Conservation (phyloP, 2,329 filamentous ascomycete species). For the Aspergillus fructus region DNA sequence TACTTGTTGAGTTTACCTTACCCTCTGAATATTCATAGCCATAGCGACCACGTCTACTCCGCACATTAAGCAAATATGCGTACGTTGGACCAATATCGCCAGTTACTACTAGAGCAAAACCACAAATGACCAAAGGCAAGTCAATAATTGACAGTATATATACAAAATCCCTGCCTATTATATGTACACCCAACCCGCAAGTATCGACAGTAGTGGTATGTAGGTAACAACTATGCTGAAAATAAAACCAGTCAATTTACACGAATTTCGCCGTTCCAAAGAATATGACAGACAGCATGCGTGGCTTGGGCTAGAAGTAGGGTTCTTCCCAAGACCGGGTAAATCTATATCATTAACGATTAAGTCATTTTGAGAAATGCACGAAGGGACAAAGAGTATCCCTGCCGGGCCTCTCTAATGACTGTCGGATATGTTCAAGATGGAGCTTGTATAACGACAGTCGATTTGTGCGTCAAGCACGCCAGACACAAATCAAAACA, state of each 20-base stretch:
- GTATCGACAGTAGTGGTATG: slow-evolving; percentile 3
- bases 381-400: neutral
- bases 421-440: neutral
- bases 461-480: slow-evolving; percentile 12
- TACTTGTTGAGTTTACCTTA: neutral
- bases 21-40: neutral
- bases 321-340: neutral
- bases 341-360: slow-evolving; percentile 24
- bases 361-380: slow-evolving; percentile 14
- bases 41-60: neutral
- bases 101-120: no score
- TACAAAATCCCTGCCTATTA: neutral
- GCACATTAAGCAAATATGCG: neutral
- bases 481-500: slow-evolving; percentile 8
- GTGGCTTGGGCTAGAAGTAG: neutral
- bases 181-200: slow-evolving; percentile 5
- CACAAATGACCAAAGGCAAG: neutral
- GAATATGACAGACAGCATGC: slow-evolving; percentile 5
- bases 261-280: neutral
- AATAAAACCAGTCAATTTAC: slow-evolving; percentile 6
- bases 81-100: no score
- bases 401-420: neutral
- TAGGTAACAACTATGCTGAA: slow-evolving; percentile 6
- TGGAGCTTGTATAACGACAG: slow-evolving; percentile 7
- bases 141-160: slow-evolving; percentile 1